A percentile compares a stretch with the other conserved stretches of the same genome.
These are phyloP conservation scores for Xylariaceae sp. DNA, from an alignment of 2,329 filamentous ascomycete species.

Conservation along the genomic window DNA sequence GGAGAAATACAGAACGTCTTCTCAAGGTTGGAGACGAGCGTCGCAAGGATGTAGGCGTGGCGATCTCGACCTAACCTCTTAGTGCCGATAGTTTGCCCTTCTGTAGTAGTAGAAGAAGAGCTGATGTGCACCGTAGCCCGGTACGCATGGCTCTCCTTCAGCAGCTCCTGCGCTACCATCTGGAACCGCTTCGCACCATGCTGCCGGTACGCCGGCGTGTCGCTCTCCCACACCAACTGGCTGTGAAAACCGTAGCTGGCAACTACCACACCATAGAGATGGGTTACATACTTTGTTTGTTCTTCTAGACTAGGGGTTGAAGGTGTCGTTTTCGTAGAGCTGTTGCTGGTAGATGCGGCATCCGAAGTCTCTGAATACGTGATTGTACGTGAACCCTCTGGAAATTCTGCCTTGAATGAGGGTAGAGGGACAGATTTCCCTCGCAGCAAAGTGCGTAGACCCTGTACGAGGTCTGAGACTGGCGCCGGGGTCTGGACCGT, in stretches of 20 bases:
- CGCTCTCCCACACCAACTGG: slow-evolving; percentile 86
- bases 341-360: slow-evolving; percentile 8
- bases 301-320: slow-evolving; percentile 32
- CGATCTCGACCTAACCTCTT: slow-evolving; percentile 46
- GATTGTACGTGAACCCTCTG: slow-evolving; percentile 60
- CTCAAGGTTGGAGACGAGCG: slow-evolving; percentile 82
- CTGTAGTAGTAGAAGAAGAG: slow-evolving; percentile 25
- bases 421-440: slow-evolving; percentile 64
- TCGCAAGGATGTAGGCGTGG: slow-evolving; percentile 80
- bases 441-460: slow-evolving; percentile 64
- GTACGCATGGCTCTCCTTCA: slow-evolving; percentile 63
- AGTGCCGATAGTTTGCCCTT: slow-evolving; percentile 14
- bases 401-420: slow-evolving; percentile 67
- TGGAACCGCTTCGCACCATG: slow-evolving; percentile 81
- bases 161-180: slow-evolving; percentile 80
- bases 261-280: slow-evolving; percentile 79
- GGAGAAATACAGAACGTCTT: slow-evolving; percentile 84
- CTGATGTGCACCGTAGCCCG: slow-evolving; percentile 50
- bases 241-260: slow-evolving; percentile 91
- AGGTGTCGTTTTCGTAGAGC: not conserved
- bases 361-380: slow-evolving; percentile 41
- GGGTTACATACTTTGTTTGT: slow-evolving; percentile 44
- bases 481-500: slow-evolving; percentile 54
- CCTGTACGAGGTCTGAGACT: slow-evolving; percentile 54
- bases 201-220: slow-evolving; percentile 80